phyloP scores from a whole-genome alignment of 345 rosid species.

The Populus tremula region DNA sequence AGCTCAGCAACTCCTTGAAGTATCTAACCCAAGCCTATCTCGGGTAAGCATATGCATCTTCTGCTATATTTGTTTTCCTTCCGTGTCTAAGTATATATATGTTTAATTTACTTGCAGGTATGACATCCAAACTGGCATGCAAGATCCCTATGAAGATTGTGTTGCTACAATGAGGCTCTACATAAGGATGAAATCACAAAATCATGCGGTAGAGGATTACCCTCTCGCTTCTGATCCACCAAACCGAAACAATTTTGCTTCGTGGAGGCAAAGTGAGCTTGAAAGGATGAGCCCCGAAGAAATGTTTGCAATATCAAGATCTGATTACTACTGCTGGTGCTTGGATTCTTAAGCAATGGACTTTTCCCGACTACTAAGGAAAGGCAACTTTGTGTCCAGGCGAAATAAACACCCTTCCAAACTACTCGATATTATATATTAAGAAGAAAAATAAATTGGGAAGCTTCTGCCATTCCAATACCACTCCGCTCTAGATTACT shows the following conservation, averaged over 20 bases:
- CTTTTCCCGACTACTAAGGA: too few species aligned
- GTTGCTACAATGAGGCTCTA: constrained; percentile 91
- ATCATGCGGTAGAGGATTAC: constrained; percentile 51
- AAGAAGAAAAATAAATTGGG: too few species aligned
- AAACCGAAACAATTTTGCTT: constrained; percentile 63
- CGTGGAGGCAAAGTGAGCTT: constrained; percentile 80
- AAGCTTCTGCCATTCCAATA: too few species aligned
- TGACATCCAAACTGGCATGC: constrained; percentile 71
- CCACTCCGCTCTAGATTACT: too few species aligned
- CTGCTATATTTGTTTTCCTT: neutral
- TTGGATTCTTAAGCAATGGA: constrained; percentile 43
- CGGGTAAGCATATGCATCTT: constrained; percentile 45
- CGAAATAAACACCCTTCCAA: too few species aligned
- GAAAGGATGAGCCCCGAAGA: constrained; percentile 80
- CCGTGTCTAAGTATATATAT: neutral
- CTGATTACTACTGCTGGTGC: constrained; percentile 94
- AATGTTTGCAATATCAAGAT: constrained; percentile 62
- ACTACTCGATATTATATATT: too few species aligned
- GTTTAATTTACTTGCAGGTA: constrained; percentile 35
- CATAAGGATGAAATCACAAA: constrained; percentile 74
- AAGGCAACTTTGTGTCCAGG: too few species aligned
- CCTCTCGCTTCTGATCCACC: constrained; percentile 74
- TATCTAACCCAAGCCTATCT: constrained; percentile 83
- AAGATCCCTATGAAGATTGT: constrained; percentile 83
- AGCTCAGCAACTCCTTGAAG: constrained; percentile 89